Evolutionary conservation across 257 asterid species (phyloP), one percentile per base, ranked within the genome.

Genomic region (Handroanthus guayacan): DNA sequence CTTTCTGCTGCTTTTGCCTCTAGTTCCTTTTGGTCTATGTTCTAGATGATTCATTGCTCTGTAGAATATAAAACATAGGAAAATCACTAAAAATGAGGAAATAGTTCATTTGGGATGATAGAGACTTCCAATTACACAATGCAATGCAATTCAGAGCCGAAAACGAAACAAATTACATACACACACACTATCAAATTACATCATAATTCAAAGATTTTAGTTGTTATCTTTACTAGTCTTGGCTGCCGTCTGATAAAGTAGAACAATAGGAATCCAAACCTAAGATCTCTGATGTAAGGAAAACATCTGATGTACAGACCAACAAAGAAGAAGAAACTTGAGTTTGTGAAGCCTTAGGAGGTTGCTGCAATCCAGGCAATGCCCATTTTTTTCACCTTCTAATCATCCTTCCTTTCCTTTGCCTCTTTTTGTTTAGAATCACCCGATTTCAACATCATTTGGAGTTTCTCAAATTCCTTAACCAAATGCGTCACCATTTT

Each of bases 401-500:
- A 69, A n/a, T 57, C 78, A 67, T 82, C 77, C 67, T 75, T 79
- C 16, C 9, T 34, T 75, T 80, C 86, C 43, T 80, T 66, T 38
- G 45, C 86, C 45, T 82, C 85, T 3, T 83, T 77, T 9, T 82
- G 86, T 31, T 78, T 87, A 5, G 84, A 80, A 62, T 68, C 84
- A 0, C 34, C 66, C 5, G 82, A 67, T 69, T 84, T 87, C 4
- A 79, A 86, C 8, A 87, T 74, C 67, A 85, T 25, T 5, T 81
- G 80, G 44, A 91, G 87, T 10, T 89, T 85, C 85, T 94, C 98
- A 54, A 94, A 94, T 0, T 94, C 97, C 89, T 89, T 81, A 34
- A 94, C 97, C 82, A 94, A 81, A 70, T 90, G 86, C 92, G 72
- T 89, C 97, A 67, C 75, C 72, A 14, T 68, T 77, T 69, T 74